These are phyloP conservation scores for Lactarius evosmus DNA, from an alignment of 768 basidiomycete genomes.

Conservation along the genomic window DNA sequence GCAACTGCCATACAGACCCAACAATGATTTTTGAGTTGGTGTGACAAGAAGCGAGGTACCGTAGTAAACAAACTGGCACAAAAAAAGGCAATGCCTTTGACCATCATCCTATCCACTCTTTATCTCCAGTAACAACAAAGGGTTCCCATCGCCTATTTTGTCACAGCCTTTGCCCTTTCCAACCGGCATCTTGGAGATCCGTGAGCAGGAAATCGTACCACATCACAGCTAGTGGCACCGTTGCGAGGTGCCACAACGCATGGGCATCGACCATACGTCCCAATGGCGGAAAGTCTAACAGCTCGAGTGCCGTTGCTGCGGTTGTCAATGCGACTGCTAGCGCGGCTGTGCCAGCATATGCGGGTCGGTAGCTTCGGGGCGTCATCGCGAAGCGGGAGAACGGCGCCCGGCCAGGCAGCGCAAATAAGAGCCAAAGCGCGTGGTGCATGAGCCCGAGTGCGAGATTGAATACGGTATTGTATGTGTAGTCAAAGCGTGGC, in stretches of 20 bases:
- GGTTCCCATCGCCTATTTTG: background rate
- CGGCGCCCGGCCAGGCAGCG: constrained; percentile 49
- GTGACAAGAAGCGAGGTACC: background rate
- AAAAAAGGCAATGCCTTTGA: constrained; percentile 1
- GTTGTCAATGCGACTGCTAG: constrained; percentile 68
- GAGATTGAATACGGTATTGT: constrained; percentile 88
- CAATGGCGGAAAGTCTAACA: constrained; percentile 89
- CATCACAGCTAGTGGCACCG: constrained; percentile 65
- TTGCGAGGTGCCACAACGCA: constrained; percentile 87
- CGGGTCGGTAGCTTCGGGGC: constrained; percentile 56
- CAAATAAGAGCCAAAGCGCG: constrained; percentile 73
- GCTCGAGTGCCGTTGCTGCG: constrained; percentile 71
- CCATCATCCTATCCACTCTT: background rate
- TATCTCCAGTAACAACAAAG: background rate
- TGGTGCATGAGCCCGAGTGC: constrained; percentile 75
- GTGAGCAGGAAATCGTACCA: constrained; percentile 87
- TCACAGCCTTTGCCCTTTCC: constrained; percentile 46
- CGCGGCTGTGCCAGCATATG: constrained; percentile 51
- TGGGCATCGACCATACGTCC: constrained; percentile 82
- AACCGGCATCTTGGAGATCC: constrained; percentile 68
- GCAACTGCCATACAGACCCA: background rate
- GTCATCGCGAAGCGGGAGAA: constrained; percentile 51
- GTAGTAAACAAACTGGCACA: background rate
- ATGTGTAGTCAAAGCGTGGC: constrained; percentile 86
- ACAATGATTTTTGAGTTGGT: background rate